Base-by-base conservation (phyloP, 2,329 filamentous ascomycete genomes). In the Xylariaceae sp. region DNA sequence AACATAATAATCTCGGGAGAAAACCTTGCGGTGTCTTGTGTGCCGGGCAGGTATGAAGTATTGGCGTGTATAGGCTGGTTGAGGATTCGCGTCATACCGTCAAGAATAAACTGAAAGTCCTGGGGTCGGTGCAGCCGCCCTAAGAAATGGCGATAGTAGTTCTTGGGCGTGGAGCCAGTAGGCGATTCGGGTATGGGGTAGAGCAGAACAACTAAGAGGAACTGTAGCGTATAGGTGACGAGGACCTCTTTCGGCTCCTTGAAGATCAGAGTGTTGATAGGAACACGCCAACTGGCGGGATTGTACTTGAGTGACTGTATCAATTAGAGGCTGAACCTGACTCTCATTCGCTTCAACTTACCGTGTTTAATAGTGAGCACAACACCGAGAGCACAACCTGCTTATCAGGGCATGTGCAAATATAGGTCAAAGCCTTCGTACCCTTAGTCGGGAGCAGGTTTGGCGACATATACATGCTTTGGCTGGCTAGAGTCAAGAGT, bases 91-190 rank as follows among this genome's bases (percentile, higher is more conserved):
- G 87, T 92, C 86, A 96, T 95, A 46, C 92, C 92, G 67, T 96
- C 92, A 10, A 95, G 89, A 21, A 97, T 84, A 68, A 99, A 99
- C 69, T 99, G 94, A 66, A 99, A 97, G 69, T 99, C 94, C 69
- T 96, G 91, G 1, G 92, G 89, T 44, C 94, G 84, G 72, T 97
- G 94, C 43, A 99, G 73, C 36, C 92, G 84, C 29, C 94, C 89
- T 29, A 96, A 81, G 61, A 95, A 96, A 70, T 96, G 90, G 15
- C 94, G 87, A 69, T 95, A 97, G 66, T 86, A 92, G 70, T 99
- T 99, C 74, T 95, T 95, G 5, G 86, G 83, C 0, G 84, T 78
- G 9, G 79, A 68, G 3, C 79, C 80, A 44, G 80, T 81, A 15
- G 81, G 78, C 52, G 82, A 79, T 68, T 96, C 91, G 0, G 92